Evolutionary conservation across 2,329 filamentous ascomycete species (phyloP), one percentile per base, ranked within the genome.

Genomic region (Claviceps digitariae): DNA sequence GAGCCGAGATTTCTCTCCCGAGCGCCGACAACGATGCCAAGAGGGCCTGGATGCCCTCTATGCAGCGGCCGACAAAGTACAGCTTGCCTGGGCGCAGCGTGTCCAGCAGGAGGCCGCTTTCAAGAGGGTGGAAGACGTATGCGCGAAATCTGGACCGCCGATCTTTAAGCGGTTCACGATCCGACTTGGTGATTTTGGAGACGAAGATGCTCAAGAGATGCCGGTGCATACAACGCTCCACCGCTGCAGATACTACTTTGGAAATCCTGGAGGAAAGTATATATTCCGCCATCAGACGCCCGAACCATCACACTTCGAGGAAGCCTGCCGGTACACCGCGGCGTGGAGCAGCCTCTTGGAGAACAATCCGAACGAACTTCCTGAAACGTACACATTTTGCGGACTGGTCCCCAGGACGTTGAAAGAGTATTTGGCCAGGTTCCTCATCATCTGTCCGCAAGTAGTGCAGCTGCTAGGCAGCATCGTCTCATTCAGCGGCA

Each of bases 251-350:
- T 63, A 61, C 51, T 67, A 65, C 52, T 54, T 61, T 17, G 60
- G 61, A 3, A 58, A 62, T 31, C 0, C 17, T 2, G 57, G 55
- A 1, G 63, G 65, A 23, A 58, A 59, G 21, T 65, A 60, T 38
- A 61, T 67, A 50, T 65, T 67, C 45, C 58, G 51, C n/a, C 63
- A 59, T 47, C 12, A 15, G 6, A 7, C 15, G 10, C 5, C 17
- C 2, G 45, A 29, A 20, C 15, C 5, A 15, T 44, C 41, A 4
- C 17, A 25, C 41, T 44, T 43, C 4, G 40, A 43, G 0, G 40
- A 43, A 3, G 21, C 21, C 8, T 12, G 9, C 2, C 45, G 27
- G 15, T 17, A 40, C 2, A 23, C 45, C 20, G 40, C 40, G 17
- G 8, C 29, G 40, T 54, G 25, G 31, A 4, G 29, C 10, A 31